Base-by-base conservation (phyloP, 495 filamentous ascomycete species). In the Aspergillus cristatus region DNA sequence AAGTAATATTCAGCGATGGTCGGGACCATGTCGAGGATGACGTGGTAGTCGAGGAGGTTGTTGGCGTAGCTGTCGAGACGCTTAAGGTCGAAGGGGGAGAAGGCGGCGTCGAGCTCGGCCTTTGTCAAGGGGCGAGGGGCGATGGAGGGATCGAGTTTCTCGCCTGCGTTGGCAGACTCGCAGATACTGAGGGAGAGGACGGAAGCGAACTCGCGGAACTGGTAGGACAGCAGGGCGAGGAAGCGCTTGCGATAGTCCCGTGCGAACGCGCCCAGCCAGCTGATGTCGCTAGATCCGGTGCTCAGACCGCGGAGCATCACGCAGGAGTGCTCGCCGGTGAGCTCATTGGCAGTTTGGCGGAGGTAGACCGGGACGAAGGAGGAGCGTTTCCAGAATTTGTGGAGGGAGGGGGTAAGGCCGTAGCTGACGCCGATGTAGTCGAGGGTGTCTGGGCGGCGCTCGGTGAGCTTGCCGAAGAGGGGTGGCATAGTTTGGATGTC, bases 341-440 rank as follows among this genome's bases (percentile, higher is more conserved):
- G 72, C 32, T 96, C 86, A 52, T 96, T 97, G 5, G 93, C 68
- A 3, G 93, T 99, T 70, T 99, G 93, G 32, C 93, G 79, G 30
- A 98, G 71, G 53, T 98, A 98, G 0, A 98, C 86, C 0, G 91
- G 93, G 18, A 73, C 71, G 53, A 97, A 98, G n/a, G 70, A 70
- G 12, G 79, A 72, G 20, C 77, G 76, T 58, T 94, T 94, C 93
- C 93, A 99, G 71, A 99, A 97, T 51, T 85, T 94, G 65, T 95
- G 93, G 8, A 99, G 76, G 3, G 75, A 68, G 17, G 82, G 71
- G 2, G 93, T 99, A 25, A 99, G 72, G 20, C 93, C 93, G 48
- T 90, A 99, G 58, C 83, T 90, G 44, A 97, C 91, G 56, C 93
- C 93, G 13, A 97, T 51, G 49, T 97, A 99, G 56, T 97, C 93